These are phyloP conservation scores for Alternaria infectoria DNA, from an alignment of 2,329 filamentous ascomycete genomes.

Conservation along the genomic window DNA sequence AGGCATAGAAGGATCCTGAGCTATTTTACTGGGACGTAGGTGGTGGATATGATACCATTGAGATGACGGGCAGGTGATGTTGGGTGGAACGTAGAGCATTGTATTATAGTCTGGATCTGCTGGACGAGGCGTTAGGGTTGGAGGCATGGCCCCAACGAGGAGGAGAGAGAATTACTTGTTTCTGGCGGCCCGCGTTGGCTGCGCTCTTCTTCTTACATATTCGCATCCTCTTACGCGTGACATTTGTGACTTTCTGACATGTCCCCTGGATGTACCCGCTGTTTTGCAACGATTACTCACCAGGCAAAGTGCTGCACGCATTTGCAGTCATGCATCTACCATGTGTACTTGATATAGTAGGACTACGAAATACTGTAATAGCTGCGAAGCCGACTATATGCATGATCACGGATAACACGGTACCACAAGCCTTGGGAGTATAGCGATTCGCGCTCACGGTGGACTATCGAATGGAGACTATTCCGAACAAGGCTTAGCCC, in stretches of 20 bases:
- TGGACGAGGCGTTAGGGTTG: constrained; percentile 16
- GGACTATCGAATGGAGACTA: background rate
- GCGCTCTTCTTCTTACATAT: constrained; percentile 8
- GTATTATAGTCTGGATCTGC: constrained; percentile 34
- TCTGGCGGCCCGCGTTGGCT: constrained; percentile 7
- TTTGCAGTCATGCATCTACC: background rate
- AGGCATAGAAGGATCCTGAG: constrained; percentile 19
- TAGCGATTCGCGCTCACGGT: background rate
- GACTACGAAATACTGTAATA: background rate
- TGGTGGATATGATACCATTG: constrained; percentile 24
- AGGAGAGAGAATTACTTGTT: constrained; percentile 6
- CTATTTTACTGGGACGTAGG: background rate
- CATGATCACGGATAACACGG: constrained; percentile 3
- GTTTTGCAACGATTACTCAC: background rate
- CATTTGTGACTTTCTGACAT: background rate
- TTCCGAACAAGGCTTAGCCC: background rate
- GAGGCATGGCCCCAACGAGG: constrained; percentile 8
- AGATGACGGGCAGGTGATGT: constrained; percentile 1
- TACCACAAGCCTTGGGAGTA: background rate
- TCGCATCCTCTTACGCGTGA: background rate
- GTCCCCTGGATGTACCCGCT: background rate
- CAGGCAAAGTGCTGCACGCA: background rate
- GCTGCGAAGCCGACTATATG: background rate
- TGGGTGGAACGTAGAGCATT: constrained; percentile 21
- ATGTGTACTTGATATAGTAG: background rate